These are phyloP conservation scores for Ensete glaucum DNA, from an alignment of 176 grass and related monocot species.

Conservation along the genomic window DNA sequence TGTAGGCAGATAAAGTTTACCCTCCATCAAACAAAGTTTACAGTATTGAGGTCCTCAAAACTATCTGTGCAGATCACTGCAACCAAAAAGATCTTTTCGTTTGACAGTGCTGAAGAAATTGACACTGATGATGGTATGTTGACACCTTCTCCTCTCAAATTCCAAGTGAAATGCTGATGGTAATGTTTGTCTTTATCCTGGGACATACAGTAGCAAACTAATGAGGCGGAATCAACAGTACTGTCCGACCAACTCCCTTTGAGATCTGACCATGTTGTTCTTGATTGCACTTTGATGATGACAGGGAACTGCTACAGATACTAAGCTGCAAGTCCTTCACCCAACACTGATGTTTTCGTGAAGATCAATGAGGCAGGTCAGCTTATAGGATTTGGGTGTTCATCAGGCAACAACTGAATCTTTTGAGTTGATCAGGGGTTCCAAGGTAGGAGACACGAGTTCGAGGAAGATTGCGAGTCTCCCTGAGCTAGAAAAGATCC, in stretches of 20 bases:
- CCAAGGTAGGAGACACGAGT: neutral
- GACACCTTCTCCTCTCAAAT: neutral
- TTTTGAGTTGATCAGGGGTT: neutral
- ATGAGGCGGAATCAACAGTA: neutral
- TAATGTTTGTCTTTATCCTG: neutral
- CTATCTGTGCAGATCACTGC: neutral
- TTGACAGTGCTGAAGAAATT: too few relatives aligned
- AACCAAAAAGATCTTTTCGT: too few relatives aligned
- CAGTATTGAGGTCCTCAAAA: too few relatives aligned
- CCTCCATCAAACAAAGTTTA: too few relatives aligned
- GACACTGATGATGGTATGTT: neutral
- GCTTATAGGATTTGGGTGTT: neutral
- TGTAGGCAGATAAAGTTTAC: neutral
- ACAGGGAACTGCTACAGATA: neutral
- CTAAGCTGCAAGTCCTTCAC: neutral
- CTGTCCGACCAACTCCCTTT: neutral
- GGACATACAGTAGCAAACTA: neutral
- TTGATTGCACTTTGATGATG: neutral
- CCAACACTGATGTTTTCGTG: neutral
- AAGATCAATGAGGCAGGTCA: neutral
- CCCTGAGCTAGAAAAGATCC: too few relatives aligned
- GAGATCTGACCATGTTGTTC: neutral
- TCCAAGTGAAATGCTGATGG: neutral
- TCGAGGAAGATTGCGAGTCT: neutral
- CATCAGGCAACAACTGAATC: neutral